Percentiles rank a stretch among this genome's conserved stretches.
Evolutionary conservation across 2,329 filamentous ascomycete genomes (phyloP).

Genomic region (Aspergillus hiratsukae): DNA sequence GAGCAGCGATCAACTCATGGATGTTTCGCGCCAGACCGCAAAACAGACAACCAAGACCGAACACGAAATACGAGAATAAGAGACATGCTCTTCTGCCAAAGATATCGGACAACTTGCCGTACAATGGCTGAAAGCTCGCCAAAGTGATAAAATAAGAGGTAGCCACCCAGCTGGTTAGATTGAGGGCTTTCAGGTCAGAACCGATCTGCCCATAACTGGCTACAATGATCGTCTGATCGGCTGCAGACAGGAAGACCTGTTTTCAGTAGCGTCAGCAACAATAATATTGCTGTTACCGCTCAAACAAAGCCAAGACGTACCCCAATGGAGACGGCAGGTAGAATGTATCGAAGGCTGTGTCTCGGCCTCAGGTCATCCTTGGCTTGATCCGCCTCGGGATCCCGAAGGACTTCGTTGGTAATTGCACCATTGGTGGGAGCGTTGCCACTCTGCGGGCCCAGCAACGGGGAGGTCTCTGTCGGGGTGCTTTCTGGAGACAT

Average conservation of each 20-base stretch:
- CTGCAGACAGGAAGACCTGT: slow-evolving; percentile 66
- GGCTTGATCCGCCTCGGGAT: slow-evolving; percentile 15
- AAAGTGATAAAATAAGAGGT: slow-evolving; percentile 67
- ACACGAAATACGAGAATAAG: slow-evolving; percentile 50
- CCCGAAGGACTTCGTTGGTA: slow-evolving; percentile 8
- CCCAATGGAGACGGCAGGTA: slow-evolving; percentile 60
- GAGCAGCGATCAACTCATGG: slow-evolving; percentile 60
- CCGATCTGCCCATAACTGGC: slow-evolving; percentile 76
- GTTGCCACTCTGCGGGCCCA: slow-evolving; percentile 28
- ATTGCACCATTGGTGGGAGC: slow-evolving; percentile 22
- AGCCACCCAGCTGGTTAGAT: slow-evolving; percentile 71
- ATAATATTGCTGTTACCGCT: neutral
- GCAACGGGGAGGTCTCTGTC: slow-evolving; percentile 45
- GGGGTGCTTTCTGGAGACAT: slow-evolving; percentile 22
- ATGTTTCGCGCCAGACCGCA: slow-evolving; percentile 62
- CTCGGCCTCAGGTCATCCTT: slow-evolving; percentile 44
- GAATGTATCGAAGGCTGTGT: slow-evolving; percentile 52
- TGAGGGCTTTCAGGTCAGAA: slow-evolving; percentile 68
- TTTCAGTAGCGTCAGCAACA: neutral
- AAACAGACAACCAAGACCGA: slow-evolving; percentile 45
- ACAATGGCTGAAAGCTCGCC: slow-evolving; percentile 68
- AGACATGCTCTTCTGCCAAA: slow-evolving; percentile 54
- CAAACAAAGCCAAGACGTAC: slow-evolving; percentile 37
- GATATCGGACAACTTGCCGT: slow-evolving; percentile 57
- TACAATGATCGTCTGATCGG: slow-evolving; percentile 73